Evolutionary conservation across 257 asterid species (phyloP).

Genomic region (Penstemon barbatus): DNA sequence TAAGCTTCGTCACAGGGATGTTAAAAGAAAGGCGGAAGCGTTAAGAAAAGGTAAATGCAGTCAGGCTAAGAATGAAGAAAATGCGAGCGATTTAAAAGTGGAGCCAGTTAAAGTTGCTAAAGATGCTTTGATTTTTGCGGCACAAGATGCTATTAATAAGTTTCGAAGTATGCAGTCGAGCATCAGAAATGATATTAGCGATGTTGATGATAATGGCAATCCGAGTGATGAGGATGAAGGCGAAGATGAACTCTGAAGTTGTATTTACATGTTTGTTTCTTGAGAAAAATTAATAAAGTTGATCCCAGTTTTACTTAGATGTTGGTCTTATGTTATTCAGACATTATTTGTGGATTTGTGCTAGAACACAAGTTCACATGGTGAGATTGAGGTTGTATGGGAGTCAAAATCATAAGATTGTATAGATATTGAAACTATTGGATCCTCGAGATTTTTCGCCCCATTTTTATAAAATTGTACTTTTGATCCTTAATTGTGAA

Average conservation of each 20-base stretch:
- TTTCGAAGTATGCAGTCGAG: conserved; percentile 41
- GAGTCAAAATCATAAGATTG: no score
- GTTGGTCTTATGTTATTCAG: no score
- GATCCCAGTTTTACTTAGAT: no score
- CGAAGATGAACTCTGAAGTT: conserved; percentile 22
- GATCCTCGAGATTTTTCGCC: no score
- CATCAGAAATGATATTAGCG: conserved; percentile 10
- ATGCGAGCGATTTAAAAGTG: conserved; percentile 23
- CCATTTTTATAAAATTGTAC: no score
- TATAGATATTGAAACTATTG: no score
- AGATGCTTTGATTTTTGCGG: conserved; percentile 60
- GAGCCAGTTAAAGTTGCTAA: conserved; percentile 57
- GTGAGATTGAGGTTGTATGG: no score
- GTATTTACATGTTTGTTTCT: no score
- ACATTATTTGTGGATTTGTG: no score
- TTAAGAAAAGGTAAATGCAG: conserved; percentile 39
- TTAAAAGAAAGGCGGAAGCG: conserved; percentile 70
- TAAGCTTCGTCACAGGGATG: conserved; percentile 75
- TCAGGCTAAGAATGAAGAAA: conserved; percentile 20
- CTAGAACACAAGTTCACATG: no score
- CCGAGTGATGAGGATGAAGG: conserved; percentile 32
- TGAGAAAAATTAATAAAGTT: no score
- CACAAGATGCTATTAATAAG: conserved; percentile 56
- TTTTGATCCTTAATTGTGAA: no score
- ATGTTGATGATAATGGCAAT: conserved; percentile 26